Percentiles rank a stretch among this genome's conserved stretches.
These are phyloP conservation scores for Tricladium varicosporioides DNA, from an alignment of 2,329 filamentous ascomycete genomes.

Conservation along the genomic window DNA sequence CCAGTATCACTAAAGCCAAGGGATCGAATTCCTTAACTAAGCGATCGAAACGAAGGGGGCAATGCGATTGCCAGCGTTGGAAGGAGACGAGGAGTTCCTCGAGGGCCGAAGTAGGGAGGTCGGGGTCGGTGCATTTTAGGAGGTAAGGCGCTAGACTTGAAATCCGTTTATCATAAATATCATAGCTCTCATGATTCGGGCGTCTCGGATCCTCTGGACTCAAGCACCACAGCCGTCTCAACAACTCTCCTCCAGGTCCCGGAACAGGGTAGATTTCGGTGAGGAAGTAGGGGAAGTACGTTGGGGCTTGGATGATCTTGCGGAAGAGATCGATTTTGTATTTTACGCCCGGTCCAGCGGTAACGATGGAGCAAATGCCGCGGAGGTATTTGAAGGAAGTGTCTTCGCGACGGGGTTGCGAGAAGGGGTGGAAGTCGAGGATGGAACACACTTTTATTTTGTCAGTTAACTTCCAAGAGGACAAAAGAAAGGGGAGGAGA, in stretches of 20 bases:
- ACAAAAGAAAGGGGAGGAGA: no score
- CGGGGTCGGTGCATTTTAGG: constrained; percentile 4
- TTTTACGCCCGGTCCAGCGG: constrained; percentile 1
- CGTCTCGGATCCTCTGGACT: not conserved
- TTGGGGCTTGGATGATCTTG: constrained; percentile 3
- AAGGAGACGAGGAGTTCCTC: constrained; percentile 18
- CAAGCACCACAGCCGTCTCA: constrained; percentile 8
- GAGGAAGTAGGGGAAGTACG: constrained; percentile 8
- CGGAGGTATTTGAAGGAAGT: constrained; percentile 19
- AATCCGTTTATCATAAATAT: constrained; percentile 14
- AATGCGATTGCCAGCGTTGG: constrained; percentile 20
- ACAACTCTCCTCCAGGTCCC: constrained; percentile 14
- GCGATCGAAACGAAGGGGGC: constrained; percentile 14
- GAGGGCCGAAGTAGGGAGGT: constrained; percentile 1
- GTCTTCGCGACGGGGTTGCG: constrained; percentile 10
- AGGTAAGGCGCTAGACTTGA: constrained; percentile 13
- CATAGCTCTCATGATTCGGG: constrained; percentile 1
- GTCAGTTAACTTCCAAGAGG: no score
- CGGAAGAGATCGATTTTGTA: constrained; percentile 8
- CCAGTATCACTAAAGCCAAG: constrained; percentile 18
- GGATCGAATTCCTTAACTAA: constrained; percentile 17
- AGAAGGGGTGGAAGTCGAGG: constrained; percentile 13
- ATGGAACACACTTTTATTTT: constrained; percentile 5
- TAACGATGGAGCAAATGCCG: constrained; percentile 16
- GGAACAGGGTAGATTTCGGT: constrained; percentile 5